Base-by-base conservation (phyloP, 192 early-diverging fungal species). In the Umbelopsis isabellina region DNA sequence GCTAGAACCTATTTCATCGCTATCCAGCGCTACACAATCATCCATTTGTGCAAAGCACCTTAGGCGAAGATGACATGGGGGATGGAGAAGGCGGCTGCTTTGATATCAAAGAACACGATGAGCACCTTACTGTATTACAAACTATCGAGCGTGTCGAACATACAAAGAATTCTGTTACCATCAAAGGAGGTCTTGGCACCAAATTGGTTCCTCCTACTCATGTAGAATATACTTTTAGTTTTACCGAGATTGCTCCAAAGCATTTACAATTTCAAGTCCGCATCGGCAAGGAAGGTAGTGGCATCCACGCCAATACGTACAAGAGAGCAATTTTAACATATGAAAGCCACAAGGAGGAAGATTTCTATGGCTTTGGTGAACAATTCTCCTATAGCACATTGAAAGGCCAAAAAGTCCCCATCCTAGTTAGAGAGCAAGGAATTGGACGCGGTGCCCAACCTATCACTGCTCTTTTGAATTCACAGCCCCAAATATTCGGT, bases 301-400 rank as follows among this genome's bases (percentile, higher is more conserved):
- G 33, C 6, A 15, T 44, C 37, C 68, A 50, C 6, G 11, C 46
- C 1, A 45, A 55, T 4, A 44, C 69, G 1, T 73, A 77, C 30
- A 25, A 53, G 13, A 67, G 76, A 44, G 16, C 74, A 1, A 46
- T 82, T 1, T 41, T 81, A 11, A 70, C 71, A 0, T 72, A 52
- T n/a, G 68, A 27, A 7, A 70, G 72, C 25, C 49, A 66, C 23
- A 58, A 46, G 13, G 79, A 77, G 11, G 81, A 82, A 74, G 50
- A 77, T 0, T 73, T 82, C 55, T 82, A 80, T 74, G 81, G 81
- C 1, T 82, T 82, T 69, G 81, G 81, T 46, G 75, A 82, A 41
- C 81, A 82, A 30, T 75, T 74, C 48, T 61, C 49, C 18, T 72
- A 44, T 69, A 27, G 49, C 22, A 65, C 68, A 46, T 44, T 74